A percentile compares a stretch with the other conserved stretches of the same genome.
phyloP scores from a whole-genome alignment of 192 early-diverging fungal genomes.

The Dissophora ornata region DNA sequence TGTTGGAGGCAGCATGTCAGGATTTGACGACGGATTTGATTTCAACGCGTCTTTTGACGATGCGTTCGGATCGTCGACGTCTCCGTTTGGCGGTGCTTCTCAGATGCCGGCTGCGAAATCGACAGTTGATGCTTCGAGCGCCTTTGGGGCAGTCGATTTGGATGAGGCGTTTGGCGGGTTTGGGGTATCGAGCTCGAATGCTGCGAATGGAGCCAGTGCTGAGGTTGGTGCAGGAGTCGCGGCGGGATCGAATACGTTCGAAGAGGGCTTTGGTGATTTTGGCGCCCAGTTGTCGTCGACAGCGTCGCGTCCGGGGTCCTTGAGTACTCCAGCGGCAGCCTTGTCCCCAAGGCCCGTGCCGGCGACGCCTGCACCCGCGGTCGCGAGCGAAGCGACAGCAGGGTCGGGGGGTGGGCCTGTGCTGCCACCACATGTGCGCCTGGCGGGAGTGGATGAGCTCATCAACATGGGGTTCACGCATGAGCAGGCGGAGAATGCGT shows the following conservation, averaged over 20 bases:
- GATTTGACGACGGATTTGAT: slow-evolving; percentile 45
- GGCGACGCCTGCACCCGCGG: not conserved
- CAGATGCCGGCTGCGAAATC: slow-evolving; percentile 4
- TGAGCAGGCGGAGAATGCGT: slow-evolving; percentile 43
- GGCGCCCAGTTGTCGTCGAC: slow-evolving; percentile 26
- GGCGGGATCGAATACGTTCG: slow-evolving; percentile 1
- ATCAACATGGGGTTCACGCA: slow-evolving; percentile 48
- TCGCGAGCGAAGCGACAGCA: slow-evolving; percentile 1
- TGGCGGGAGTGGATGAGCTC: slow-evolving; percentile 41
- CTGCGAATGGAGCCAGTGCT: not conserved
- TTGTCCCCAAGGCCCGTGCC: not conserved
- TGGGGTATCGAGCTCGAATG: not conserved
- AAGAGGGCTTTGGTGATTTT: slow-evolving; percentile 37
- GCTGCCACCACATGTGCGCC: slow-evolving; percentile 27
- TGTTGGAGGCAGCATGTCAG: slow-evolving; percentile 4
- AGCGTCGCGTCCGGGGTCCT: not conserved
- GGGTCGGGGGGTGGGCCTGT: slow-evolving; percentile 3
- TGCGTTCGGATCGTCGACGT: slow-evolving; percentile 24
- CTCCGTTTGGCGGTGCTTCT: not conserved
- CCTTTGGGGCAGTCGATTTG: slow-evolving; percentile 14
- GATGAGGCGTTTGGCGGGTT: slow-evolving; percentile 53
- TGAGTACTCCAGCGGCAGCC: slow-evolving; percentile 1
- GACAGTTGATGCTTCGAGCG: not conserved
- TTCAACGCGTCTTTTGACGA: slow-evolving; percentile 44
- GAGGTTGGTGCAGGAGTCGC: not conserved